Evolutionary conservation across 1,284 basidiomycete species (phyloP), one percentile per base, ranked within the genome.

Genomic region (Apiotrichum akiyoshidainum): DNA sequence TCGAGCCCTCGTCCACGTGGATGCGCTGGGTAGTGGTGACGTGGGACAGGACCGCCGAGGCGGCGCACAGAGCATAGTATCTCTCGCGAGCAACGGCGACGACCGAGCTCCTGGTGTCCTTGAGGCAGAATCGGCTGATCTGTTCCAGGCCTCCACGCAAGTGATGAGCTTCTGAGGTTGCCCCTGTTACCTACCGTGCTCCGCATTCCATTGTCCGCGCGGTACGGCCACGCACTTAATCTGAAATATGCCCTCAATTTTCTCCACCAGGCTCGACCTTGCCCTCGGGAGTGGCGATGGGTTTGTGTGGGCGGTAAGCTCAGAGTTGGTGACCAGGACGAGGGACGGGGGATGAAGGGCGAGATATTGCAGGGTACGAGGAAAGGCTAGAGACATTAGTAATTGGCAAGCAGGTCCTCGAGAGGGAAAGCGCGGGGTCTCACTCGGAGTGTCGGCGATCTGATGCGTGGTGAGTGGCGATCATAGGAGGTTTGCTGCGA

Each of bases 51-150:
- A 96, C 80, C 0, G 91, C 93, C 46, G 86, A 87, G 0, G 84
- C 81, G 1, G 94, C 92, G 11, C 89, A 89, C 2, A 95, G 83
- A 0, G 90, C 87, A 69, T 92, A 94, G 71, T 91, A 92, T 87
- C 92, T 91, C 70, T 87, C 86, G 3, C 87, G 84, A 1, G 85
- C 82, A 0, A 89, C 83, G 16, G 92, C 80, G 26, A 92, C 79
- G 0, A 85, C 87, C 2, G 86, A 88, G 0, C 88, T 84, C 44
- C 87, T 86, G 50, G 87, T 84, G 63, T 90, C 86, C 46, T 92
- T 85, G 0, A 90, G 83, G 57, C 86, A 86, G 8, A 92, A 80
- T 58, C 88, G 86, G 33, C 85, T 83, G 53, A 94, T 78, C 57
- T 88, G 88, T 35, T 89, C 85, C 17, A 89, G 80, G 1, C 91